Percentiles rank a stretch among this genome's conserved stretches.
Evolutionary conservation across 345 rosid species (phyloP).

Genomic region (Ceriops zippeliana): DNA sequence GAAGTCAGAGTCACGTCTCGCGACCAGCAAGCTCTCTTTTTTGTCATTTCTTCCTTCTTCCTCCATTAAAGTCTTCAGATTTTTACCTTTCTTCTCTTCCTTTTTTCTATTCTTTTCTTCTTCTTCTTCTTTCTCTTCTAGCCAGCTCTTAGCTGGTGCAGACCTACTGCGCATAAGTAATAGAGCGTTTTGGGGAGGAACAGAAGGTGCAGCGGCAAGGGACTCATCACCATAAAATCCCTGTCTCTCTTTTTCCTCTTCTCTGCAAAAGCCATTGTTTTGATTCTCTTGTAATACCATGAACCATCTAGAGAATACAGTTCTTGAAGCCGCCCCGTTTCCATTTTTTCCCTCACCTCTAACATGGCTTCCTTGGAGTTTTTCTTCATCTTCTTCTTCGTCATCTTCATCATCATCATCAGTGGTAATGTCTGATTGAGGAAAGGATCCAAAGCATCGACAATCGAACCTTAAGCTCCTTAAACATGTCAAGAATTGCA

Average conservation of each 20-base stretch:
- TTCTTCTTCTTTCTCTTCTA: conserved; percentile 24
- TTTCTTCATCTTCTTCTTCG: conserved; percentile 31
- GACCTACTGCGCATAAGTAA: conserved; percentile 79
- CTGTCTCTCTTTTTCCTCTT: conserved; percentile 20
- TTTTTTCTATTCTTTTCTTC: conserved; percentile 1
- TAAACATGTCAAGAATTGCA: conserved; percentile 70
- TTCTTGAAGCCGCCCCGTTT: conserved; percentile 39
- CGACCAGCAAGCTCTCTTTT: conserved; percentile 40
- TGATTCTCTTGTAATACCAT: conserved; percentile 66
- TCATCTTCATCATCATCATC: conserved; percentile 43
- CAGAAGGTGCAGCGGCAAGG: conserved; percentile 25
- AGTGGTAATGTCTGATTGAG: conserved; percentile 38
- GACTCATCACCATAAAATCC: conserved; percentile 2
- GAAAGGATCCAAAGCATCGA: conserved; percentile 63
- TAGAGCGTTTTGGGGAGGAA: conserved; percentile 78
- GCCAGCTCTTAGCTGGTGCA: conserved; percentile 67
- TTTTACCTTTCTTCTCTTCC: conserved; percentile 21
- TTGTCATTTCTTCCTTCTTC: conserved; percentile 41
- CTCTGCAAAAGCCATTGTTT: conserved; percentile 24
- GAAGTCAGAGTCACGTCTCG: conserved; percentile 58
- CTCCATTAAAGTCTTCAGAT: conserved; percentile 52
- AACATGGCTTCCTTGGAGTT: conserved; percentile 15
- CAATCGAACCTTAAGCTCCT: conserved; percentile 53
- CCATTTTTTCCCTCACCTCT: conserved; percentile 11
- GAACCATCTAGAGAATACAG: conserved; percentile 70